phyloP scores from a whole-genome alignment of 805 yeast species.

The Metschnikowia reukaufii region DNA sequence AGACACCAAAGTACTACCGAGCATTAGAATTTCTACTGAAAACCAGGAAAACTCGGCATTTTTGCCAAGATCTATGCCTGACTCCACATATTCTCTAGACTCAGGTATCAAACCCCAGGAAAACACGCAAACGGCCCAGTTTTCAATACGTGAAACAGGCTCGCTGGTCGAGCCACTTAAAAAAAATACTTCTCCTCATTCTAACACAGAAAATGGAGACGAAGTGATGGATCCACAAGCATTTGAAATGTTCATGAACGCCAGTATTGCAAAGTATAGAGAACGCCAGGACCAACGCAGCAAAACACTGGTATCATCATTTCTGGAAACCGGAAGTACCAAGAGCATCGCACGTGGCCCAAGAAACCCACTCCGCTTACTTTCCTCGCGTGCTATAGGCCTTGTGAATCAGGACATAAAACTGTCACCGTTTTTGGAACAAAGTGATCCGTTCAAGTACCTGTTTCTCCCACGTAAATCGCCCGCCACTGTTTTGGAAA shows the following conservation, averaged over 20 bases:
- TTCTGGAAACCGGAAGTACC: background rate
- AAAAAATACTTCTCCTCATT: too few species aligned
- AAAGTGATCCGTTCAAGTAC: conserved; percentile 6
- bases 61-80: background rate
- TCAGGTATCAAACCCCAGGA: background rate
- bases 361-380: conserved; percentile 27
- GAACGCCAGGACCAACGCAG: conserved; percentile 22
- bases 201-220: background rate
- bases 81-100: background rate
- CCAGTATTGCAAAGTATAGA: conserved; percentile 35
- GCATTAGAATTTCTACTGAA: too few species aligned
- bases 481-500: conserved; percentile 37
- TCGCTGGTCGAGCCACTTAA: background rate
- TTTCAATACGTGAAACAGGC: background rate
- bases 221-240: conserved; percentile 21
- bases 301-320: background rate
- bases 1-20: too few species aligned
- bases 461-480: conserved; percentile 27
- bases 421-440: conserved; percentile 6
- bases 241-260: conserved; percentile 36
- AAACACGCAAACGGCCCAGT: background rate
- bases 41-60: too few species aligned
- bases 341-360: background rate
- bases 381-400: conserved; percentile 23
- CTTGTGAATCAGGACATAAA: conserved; percentile 4